Evolutionary conservation across 2,329 filamentous ascomycete genomes (phyloP), one percentile per base, ranked within the genome.

Genomic region (Arthrobotrys sinensis): DNA sequence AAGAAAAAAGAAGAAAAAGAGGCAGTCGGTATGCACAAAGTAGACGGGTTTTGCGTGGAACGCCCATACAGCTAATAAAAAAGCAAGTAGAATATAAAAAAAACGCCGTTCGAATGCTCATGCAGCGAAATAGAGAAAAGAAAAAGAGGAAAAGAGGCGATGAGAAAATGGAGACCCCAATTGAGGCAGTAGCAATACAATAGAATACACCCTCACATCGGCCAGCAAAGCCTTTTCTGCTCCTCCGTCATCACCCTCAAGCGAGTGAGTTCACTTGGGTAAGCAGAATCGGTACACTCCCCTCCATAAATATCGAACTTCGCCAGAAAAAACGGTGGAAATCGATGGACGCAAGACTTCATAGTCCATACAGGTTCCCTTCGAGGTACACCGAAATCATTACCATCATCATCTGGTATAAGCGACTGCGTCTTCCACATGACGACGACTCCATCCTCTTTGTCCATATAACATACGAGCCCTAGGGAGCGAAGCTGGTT

Each of bases 41-140:
- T 4, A 28, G 50, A 28, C 10, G 50, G 50, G 50, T 12, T 28
- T 11, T 28, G 50, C 24, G 4, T 28, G 24, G 24, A 28, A 53
- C 8, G 28, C 21, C 16, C 21, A 11, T 5, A 28, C 19, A 62
- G 14, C 19, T 34, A 28, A 28, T 34, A 28, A 28, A 53, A 16
- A 38, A 38, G 36, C 12, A 38, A 7, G n/a, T 45, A 6, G 43
- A 50, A 40, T 24, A 53, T 38, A 16, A 16, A 24, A 16, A 46
- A 14, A 72, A 72, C 68, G 68, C 60, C 55, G 32, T 24, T 53
- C 46, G 50, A 38, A 65, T 65, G 62, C 62, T 46, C 10, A 50
- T 65, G 62, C 62, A 21, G 40, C 19, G 34, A 40, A 28, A 16
- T 21, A 57, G 52, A 60, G 19, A 57, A 24, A 14, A 67, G 19